Conservation (phyloP, 345 rosid genomes). For the Triadica sebifera region DNA sequence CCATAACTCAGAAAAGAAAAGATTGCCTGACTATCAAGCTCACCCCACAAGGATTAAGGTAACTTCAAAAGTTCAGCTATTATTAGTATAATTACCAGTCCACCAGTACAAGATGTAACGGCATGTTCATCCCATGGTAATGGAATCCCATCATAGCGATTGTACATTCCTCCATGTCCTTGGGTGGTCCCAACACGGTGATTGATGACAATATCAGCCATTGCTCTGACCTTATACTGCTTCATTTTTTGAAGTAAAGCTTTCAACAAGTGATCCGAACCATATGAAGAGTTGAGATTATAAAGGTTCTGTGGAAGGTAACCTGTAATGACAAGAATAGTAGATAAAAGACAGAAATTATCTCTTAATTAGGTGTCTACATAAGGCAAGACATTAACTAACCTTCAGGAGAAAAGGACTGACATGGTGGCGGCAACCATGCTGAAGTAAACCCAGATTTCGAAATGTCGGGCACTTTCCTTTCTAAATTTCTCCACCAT, state of each 20-base stretch:
- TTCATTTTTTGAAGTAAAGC: conserved; percentile 70
- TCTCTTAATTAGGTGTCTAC: neutral
- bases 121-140: conserved; percentile 81
- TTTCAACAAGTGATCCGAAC: conserved; percentile 66
- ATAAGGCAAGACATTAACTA: conserved; percentile 13
- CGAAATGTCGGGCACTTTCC: conserved; percentile 65
- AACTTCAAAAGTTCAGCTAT: neutral
- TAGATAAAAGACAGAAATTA: neutral
- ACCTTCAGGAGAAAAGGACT: conserved; percentile 88
- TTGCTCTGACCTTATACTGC: conserved; percentile 72
- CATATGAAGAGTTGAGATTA: conserved; percentile 74
- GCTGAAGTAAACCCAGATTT: conserved; percentile 85
- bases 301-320: conserved; percentile 90
- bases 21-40: neutral
- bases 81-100: conserved; percentile 48
- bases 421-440: conserved; percentile 82
- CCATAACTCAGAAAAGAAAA: neutral
- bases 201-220: conserved; percentile 94
- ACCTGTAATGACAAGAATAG: conserved; percentile 37
- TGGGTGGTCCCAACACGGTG: conserved; percentile 82
- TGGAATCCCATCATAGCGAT: conserved; percentile 87
- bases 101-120: conserved; percentile 88
- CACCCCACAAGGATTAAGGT: neutral
- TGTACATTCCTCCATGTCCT: conserved; percentile 84
- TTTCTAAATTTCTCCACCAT: conserved; percentile 85